Conservation (phyloP, 1,284 basidiomycete species). For the Ceratobasidium sp. region DNA sequence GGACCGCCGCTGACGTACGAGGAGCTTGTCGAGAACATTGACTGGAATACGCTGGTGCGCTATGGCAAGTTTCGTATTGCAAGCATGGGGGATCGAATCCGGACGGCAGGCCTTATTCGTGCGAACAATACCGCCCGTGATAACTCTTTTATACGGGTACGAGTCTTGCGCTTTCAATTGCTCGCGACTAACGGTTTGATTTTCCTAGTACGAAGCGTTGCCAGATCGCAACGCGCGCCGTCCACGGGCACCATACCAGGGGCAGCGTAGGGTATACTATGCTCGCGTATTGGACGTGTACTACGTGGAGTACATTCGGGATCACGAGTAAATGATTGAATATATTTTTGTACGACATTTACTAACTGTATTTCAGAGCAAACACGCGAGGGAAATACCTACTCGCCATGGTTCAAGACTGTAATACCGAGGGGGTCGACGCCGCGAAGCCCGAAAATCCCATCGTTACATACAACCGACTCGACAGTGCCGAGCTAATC, state of each 20-base stretch:
- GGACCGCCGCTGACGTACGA: not conserved
- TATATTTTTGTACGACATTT: not conserved
- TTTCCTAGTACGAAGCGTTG: not conserved
- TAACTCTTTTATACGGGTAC: conserved; percentile 27
- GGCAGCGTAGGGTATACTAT: not conserved
- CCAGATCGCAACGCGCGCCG: conserved; percentile 1
- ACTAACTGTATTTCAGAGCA: not conserved
- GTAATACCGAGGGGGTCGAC: conserved; percentile 5
- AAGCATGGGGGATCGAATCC: conserved; percentile 14
- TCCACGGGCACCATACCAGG: not conserved
- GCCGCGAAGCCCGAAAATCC: conserved; percentile 3
- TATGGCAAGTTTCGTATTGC: conserved; percentile 28
- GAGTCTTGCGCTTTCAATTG: not conserved
- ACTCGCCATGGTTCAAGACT: conserved; percentile 13
- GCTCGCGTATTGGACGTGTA: not conserved
- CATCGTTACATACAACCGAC: conserved; percentile 16
- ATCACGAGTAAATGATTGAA: conserved; percentile 2
- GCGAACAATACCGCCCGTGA: conserved; percentile 29
- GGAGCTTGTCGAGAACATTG: not conserved
- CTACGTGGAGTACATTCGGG: conserved; percentile 7
- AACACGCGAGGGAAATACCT: not conserved
- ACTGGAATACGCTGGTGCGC: not conserved
- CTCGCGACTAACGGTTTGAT: not conserved
- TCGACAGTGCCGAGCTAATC: not conserved
- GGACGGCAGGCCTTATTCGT: conserved; percentile 32